Evolutionary conservation across 768 basidiomycete genomes (phyloP), one percentile per base, ranked within the genome.

Genomic region (Melanogaster broomeanus): DNA sequence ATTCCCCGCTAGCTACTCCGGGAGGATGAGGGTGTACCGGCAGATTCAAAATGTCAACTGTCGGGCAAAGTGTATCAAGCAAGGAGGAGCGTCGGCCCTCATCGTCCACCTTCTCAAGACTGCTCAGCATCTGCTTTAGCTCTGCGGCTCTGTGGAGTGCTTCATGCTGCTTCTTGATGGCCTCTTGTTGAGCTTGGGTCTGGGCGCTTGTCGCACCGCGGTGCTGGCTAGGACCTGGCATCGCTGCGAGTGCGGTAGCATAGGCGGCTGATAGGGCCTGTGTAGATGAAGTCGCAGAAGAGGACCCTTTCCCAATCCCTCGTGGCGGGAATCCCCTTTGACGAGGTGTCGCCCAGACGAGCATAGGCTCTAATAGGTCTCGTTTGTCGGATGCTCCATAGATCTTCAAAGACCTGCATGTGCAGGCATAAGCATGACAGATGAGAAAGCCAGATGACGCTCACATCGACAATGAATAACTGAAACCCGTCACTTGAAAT

Each of bases 21-120:
- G 93, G 91, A 0, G 93, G 90, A 56, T 74, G 76, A 11, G 84
- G 80, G 61, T 92, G 83, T 6, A 78, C 61, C 1, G 92, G 90
- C 22, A 95, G 71, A 39, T 79, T 79, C 30, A 90, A 66, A 15
- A 93, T 74, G 65, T 96, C 93, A 25, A 85, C 83, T 6, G 73
- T 76, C 8, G 82, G 75, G 58, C 84, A 85, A 25, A 93, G 65
- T 1, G 79, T 78, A 61, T 93, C 89, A 1, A 93, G 74, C 19
- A 93, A 68, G 8, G 85, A 85, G 41, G 75, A 74, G 9, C 92
- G 83, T 31, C 90, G 78, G 19, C 78, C 78, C 61, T 90, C 89
- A 47, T 91, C 86, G 52, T 89, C 82, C 2, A 93, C 85, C 64
- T 84, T 89, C 63, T 90, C 88, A 11, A 93, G 73, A 24, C 69